These are phyloP conservation scores for Lasiodiplodia sp. DNA, from an alignment of 2,329 filamentous ascomycete genomes.

Conservation along the genomic window DNA sequence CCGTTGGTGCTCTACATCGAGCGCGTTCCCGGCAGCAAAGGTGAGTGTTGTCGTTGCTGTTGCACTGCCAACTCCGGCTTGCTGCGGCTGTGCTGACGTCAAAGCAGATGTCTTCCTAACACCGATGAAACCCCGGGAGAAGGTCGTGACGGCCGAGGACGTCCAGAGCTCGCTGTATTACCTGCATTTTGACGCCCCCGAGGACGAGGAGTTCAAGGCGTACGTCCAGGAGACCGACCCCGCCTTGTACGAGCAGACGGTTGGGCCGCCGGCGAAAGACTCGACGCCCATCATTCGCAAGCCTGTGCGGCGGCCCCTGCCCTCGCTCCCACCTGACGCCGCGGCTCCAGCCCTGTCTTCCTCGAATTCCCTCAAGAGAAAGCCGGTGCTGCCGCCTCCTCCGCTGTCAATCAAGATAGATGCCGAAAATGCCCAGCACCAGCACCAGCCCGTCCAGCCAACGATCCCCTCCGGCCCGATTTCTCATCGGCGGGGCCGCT, in stretches of 20 bases:
- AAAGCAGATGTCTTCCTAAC: slow-evolving; percentile 85
- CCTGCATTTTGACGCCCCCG: slow-evolving; percentile 76
- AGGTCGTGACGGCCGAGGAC: slow-evolving; percentile 87
- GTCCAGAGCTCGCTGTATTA: slow-evolving; percentile 91
- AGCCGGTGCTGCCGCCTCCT: slow-evolving; percentile 31
- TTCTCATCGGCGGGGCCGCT: slow-evolving; percentile 19
- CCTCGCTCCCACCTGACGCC: slow-evolving; percentile 13
- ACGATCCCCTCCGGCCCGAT: slow-evolving; percentile 9
- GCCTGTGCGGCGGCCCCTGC: slow-evolving; percentile 32
- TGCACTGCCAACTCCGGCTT: slow-evolving; percentile 30
- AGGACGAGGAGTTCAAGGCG: slow-evolving; percentile 45
- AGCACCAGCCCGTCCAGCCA: neutral
- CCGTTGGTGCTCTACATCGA: slow-evolving; percentile 89
- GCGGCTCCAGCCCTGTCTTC: slow-evolving; percentile 2
- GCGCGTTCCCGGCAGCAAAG: slow-evolving; percentile 87
- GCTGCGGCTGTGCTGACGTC: slow-evolving; percentile 25
- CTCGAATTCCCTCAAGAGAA: slow-evolving; percentile 11
- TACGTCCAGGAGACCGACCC: neutral
- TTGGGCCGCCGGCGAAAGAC: neutral
- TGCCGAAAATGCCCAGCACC: slow-evolving; percentile 36
- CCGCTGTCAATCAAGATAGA: slow-evolving; percentile 39
- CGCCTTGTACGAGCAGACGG: neutral
- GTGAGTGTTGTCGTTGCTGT: slow-evolving; percentile 43
- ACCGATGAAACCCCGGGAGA: slow-evolving; percentile 84
- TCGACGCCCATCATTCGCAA: slow-evolving; percentile 26